These are phyloP conservation scores for Xylaria sp. DNA, from an alignment of 2,329 filamentous ascomycete genomes.

Conservation along the genomic window DNA sequence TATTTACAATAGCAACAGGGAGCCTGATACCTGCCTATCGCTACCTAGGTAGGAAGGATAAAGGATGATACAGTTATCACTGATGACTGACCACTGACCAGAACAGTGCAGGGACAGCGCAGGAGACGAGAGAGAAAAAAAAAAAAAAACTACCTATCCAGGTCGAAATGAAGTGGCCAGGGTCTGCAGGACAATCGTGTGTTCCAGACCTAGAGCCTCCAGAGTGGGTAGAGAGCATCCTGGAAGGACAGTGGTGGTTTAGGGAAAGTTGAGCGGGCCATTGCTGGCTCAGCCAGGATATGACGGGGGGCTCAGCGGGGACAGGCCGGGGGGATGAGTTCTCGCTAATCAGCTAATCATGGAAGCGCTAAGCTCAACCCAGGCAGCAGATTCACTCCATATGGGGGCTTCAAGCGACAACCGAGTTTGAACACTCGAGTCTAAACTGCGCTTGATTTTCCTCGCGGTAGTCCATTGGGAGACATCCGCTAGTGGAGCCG, in stretches of 20 bases:
- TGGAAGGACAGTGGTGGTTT: slow-evolving; percentile 18
- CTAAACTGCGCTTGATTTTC: slow-evolving; percentile 6
- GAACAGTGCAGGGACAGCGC: background rate
- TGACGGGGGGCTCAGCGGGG: slow-evolving; percentile 6
- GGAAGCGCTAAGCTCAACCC: slow-evolving; percentile 8
- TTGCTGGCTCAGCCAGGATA: slow-evolving; percentile 20
- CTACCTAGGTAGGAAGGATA: background rate
- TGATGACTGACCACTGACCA: background rate
- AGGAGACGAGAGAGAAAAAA: background rate
- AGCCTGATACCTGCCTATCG: no score
- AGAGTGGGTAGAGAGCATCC: slow-evolving; percentile 8
- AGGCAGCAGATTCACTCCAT: background rate
- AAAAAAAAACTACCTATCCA: slow-evolving; percentile 2
- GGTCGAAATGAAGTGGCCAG: slow-evolving; percentile 27
- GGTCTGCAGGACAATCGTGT: slow-evolving; percentile 26
- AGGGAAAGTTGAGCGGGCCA: slow-evolving; percentile 23
- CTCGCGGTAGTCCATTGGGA: slow-evolving; percentile 5
- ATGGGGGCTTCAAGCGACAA: slow-evolving; percentile 12
- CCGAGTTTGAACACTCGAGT: no score
- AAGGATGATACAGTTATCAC: slow-evolving; percentile 4
- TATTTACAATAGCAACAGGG: no score
- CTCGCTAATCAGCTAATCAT: slow-evolving; percentile 12
- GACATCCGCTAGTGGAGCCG: background rate
- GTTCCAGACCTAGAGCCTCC: slow-evolving; percentile 27
- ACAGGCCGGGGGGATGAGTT: no score